These are phyloP conservation scores for Leccinellum rugosiceps DNA, from an alignment of 768 basidiomycete genomes.

Conservation along the genomic window DNA sequence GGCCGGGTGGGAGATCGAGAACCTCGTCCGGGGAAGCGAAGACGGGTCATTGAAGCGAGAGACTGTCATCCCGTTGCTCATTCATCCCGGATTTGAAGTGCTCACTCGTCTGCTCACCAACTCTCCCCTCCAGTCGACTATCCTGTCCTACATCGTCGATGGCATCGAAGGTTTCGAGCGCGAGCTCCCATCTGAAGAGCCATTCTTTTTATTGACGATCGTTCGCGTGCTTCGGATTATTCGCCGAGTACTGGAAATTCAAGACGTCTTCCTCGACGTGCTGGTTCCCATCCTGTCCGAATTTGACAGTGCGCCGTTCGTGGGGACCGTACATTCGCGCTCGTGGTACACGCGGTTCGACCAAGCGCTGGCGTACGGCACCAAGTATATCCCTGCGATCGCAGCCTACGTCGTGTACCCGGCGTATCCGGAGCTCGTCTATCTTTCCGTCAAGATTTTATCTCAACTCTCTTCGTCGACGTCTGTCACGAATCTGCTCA, in stretches of 20 bases:
- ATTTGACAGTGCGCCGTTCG: constrained; percentile 50
- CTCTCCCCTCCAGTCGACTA: constrained; percentile 64
- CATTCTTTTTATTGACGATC: constrained; percentile 71
- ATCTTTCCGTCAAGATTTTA: constrained; percentile 79
- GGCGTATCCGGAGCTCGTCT: constrained; percentile 65
- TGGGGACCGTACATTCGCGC: constrained; percentile 56
- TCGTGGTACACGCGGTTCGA: constrained; percentile 75
- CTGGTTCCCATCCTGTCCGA: constrained; percentile 76
- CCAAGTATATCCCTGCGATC: constrained; percentile 74
- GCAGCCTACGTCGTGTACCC: constrained; percentile 74
- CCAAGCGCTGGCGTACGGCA: constrained; percentile 65
- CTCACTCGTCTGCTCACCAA: constrained; percentile 75
- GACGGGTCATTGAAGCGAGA: constrained; percentile 51
- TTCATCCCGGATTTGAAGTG: constrained; percentile 87
- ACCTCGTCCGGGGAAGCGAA: constrained; percentile 57
- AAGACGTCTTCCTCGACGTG: constrained; percentile 87
- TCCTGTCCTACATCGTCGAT: constrained; percentile 79
- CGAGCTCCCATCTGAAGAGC: constrained; percentile 63
- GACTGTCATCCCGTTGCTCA: constrained; percentile 49
- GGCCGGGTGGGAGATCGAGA: constrained; percentile 77
- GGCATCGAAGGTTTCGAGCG: constrained; percentile 76
- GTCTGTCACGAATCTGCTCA: constrained; percentile 69
- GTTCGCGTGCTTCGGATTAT: constrained; percentile 79
- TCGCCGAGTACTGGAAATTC: constrained; percentile 76
- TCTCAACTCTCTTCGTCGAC: constrained; percentile 61